These are phyloP conservation scores for Ilex paraguariensis DNA, from an alignment of 305 asterid species.

Conservation along the genomic window DNA sequence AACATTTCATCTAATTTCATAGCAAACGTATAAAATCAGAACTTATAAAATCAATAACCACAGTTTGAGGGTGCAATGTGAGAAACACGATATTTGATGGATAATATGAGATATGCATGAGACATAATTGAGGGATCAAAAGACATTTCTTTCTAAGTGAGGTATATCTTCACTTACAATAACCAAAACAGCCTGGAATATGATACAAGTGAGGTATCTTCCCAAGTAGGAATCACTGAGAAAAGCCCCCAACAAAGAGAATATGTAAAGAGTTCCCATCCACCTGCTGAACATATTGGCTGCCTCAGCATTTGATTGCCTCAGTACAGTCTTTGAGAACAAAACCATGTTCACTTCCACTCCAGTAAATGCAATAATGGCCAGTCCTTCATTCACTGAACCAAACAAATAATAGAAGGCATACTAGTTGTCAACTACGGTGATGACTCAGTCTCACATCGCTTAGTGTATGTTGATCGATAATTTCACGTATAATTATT, in stretches of 20 bases:
- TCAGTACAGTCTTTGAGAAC: conserved; percentile 58
- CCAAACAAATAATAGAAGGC: conserved; percentile 5
- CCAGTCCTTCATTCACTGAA: conserved; percentile 75
- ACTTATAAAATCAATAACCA: no score
- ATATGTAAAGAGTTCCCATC: conserved; percentile 82
- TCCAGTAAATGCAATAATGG: conserved; percentile 78
- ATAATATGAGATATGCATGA: background rate
- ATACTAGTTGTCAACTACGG: no score
- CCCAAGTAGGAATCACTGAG: conserved; percentile 86
- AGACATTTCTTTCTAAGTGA: background rate
- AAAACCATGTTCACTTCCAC: conserved; percentile 89
- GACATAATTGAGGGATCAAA: background rate
- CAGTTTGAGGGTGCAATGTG: background rate
- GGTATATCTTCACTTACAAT: conserved; percentile 42
- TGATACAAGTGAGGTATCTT: conserved; percentile 65
- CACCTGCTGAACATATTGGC: conserved; percentile 68
- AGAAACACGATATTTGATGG: background rate
- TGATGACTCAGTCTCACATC: no score
- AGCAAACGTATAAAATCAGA: no score
- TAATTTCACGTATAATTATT: no score
- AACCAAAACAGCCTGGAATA: conserved; percentile 60
- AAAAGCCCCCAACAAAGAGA: conserved; percentile 77
- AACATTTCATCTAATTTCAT: no score
- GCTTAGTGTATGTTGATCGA: no score
- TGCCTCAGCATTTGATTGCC: conserved; percentile 77